Evolutionary conservation across 306 rosid genomes (phyloP), one percentile per base, ranked within the genome.

Genomic region (Corylus heterophylla): DNA sequence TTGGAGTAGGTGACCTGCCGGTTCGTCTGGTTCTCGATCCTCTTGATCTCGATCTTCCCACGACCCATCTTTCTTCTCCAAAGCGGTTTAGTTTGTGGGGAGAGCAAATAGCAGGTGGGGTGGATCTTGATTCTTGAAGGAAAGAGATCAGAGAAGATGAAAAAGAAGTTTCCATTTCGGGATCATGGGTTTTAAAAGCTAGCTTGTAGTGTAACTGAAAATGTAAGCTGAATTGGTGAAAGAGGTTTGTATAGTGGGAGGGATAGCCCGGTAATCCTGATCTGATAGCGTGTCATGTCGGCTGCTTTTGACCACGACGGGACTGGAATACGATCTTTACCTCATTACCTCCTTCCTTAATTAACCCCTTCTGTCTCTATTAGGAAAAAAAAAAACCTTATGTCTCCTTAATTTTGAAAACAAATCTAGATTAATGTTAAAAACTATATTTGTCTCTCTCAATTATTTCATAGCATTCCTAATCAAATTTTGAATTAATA

Each of bases 1-100:
- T 92, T 94, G 20, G 97, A 92, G 88, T 90, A 94, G 50, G 98
- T 92, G 5, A 94, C 98, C 74, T 94, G 98, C 87, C 97, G 81
- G 90, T 90, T 94, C 5, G 97, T 93, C 5, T 85, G 88, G 80
- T 93, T 93, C 81, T 90, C 93, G 2, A 93, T 93, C 87, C 79
- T 56, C 89, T 90, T 93, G 79, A 90, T 89, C 90, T 90, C 91
- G 54, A 89, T 89, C 90, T 90, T 93, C 31, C 98, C 98, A 18
- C 97, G 93, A 20, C 93, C 95, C 94, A 87, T 88, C 67, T 77
- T 64, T 18, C 42, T 76, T 71, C 58, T 63, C 54, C 42, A 52
- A 80, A 39, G 45, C 7, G 3, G 20, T 42, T 42, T 42, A 5
- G 35, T 3, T 31, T 31, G 35, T 31, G 6, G 45, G 1, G 8